Percentiles rank a stretch among this genome's conserved stretches.
Evolutionary conservation across 139 green algal species (phyloP).

Genomic region (Monoraphidium neglectum): DNA sequence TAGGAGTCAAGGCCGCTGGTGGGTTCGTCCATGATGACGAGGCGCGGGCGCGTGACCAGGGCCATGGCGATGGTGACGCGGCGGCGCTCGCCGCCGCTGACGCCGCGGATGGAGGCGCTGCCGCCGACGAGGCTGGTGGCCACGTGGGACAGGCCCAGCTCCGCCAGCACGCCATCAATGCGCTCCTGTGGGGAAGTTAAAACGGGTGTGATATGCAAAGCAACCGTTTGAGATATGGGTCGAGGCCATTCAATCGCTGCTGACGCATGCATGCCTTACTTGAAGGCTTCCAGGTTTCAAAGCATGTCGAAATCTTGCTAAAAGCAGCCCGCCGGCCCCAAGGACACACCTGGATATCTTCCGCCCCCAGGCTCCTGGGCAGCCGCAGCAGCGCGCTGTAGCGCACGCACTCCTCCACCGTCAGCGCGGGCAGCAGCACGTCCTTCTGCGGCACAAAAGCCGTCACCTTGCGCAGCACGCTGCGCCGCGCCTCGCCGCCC

Average conservation of each 20-base stretch:
- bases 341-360: conserved; percentile 2
- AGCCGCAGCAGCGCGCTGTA: conserved; percentile 62
- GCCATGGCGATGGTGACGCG: conserved; percentile 75
- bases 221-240: not conserved
- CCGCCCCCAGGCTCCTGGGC: not conserved
- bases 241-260: too few species aligned
- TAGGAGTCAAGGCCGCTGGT: conserved; percentile 73
- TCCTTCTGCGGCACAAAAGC: conserved; percentile 62
- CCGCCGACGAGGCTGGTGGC: conserved; percentile 46
- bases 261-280: not conserved
- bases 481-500: conserved; percentile 24
- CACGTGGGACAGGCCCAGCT: conserved; percentile 52
- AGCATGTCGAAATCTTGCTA: too few species aligned
- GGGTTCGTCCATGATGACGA: conserved; percentile 67
- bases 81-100: conserved; percentile 69
- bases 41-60: conserved; percentile 57
- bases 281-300: not conserved
- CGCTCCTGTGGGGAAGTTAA: conserved; percentile 33
- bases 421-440: conserved; percentile 56
- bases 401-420: conserved; percentile 54
- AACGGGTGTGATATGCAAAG: too few species aligned
- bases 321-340: not conserved
- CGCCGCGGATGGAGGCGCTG: conserved; percentile 25
- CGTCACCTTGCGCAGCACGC: conserved; percentile 29
- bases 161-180: conserved; percentile 33